Evolutionary conservation across 148 eudicot genomes (phyloP).

Genomic region (Persicaria maculosa): DNA sequence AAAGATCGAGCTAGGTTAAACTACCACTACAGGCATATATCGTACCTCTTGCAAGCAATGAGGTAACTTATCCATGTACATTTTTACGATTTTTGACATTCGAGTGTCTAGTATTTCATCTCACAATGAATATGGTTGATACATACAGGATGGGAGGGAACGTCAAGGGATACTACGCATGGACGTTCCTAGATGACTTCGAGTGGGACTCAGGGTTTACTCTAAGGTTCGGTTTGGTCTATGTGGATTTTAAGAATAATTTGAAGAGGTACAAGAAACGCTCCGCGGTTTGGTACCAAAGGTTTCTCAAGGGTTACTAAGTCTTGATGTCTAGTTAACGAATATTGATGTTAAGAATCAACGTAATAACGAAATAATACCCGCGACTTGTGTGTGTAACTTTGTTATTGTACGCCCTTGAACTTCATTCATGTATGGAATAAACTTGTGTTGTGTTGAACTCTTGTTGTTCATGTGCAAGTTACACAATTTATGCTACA

Average conservation of each 20-base stretch:
- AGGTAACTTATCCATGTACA: not conserved
- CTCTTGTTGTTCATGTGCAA: no score
- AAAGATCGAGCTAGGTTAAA: constrained; percentile 8
- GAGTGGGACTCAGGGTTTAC: constrained; percentile 6
- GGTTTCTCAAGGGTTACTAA: constrained; percentile 8
- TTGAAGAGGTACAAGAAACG: constrained; percentile 13
- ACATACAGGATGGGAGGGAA: constrained; percentile 11
- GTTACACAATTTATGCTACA: no score
- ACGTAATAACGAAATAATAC: no score
- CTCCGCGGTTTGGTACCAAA: constrained; percentile 7
- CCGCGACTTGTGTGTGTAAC: no score
- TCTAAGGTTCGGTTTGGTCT: not conserved
- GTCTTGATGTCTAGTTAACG: not conserved
- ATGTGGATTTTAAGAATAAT: not conserved
- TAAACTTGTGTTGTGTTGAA: no score
- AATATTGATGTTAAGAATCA: no score
- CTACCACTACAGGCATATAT: constrained; percentile 6
- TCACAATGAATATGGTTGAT: not conserved
- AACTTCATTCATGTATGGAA: no score
- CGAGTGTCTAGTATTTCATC: not conserved
- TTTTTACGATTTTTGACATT: no score
- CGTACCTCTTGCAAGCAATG: not conserved
- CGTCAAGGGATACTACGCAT: constrained; percentile 10
- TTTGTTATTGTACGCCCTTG: no score
- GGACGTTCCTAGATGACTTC: constrained; percentile 13